Percentiles rank a stretch among this genome's conserved stretches.
These are phyloP conservation scores for Capsella bursapastoris DNA, from an alignment of 345 rosid genomes.

Conservation along the genomic window DNA sequence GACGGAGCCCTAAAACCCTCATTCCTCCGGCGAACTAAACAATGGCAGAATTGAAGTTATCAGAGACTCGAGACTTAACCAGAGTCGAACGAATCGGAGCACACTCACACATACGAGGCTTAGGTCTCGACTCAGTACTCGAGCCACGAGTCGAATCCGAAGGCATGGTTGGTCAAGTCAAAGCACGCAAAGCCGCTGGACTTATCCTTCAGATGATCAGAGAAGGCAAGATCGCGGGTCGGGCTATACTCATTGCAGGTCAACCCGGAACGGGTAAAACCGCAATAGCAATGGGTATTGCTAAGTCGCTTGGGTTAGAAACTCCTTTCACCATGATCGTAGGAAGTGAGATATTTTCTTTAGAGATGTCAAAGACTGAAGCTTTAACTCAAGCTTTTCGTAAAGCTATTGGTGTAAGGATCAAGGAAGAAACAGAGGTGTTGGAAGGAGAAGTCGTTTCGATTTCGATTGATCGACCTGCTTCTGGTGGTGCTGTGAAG, in stretches of 20 bases:
- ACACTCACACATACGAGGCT: slow-evolving; percentile 91
- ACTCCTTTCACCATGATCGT: slow-evolving; percentile 91
- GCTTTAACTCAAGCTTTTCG: slow-evolving; percentile 87
- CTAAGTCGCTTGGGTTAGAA: slow-evolving; percentile 87
- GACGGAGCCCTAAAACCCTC: neutral
- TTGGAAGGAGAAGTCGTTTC: slow-evolving; percentile 91
- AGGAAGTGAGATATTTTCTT: slow-evolving; percentile 82
- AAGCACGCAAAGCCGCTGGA: slow-evolving; percentile 91
- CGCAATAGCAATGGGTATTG: slow-evolving; percentile 98
- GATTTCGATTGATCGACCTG: slow-evolving; percentile 77
- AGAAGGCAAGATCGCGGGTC: slow-evolving; percentile 85
- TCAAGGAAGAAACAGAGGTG: slow-evolving; percentile 83
- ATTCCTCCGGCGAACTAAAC: neutral
- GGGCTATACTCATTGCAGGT: slow-evolving; percentile 83
- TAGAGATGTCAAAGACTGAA: slow-evolving; percentile 93
- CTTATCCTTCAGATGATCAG: slow-evolving; percentile 87
- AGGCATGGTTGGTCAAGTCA: slow-evolving; percentile 83
- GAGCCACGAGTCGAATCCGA: slow-evolving; percentile 85
- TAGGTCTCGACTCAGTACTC: slow-evolving; percentile 82
- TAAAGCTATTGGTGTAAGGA: slow-evolving; percentile 83
- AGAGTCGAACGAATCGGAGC: slow-evolving; percentile 91
- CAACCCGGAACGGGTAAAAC: slow-evolving; percentile 96
- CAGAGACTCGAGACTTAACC: slow-evolving; percentile 77
- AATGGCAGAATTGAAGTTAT: slow-evolving; percentile 81
- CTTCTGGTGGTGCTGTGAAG: slow-evolving; percentile 68